A percentile compares a stretch with the other conserved stretches of the same genome.
phyloP scores from a whole-genome alignment of 306 rosid genomes.

The Cicer yamashitae region DNA sequence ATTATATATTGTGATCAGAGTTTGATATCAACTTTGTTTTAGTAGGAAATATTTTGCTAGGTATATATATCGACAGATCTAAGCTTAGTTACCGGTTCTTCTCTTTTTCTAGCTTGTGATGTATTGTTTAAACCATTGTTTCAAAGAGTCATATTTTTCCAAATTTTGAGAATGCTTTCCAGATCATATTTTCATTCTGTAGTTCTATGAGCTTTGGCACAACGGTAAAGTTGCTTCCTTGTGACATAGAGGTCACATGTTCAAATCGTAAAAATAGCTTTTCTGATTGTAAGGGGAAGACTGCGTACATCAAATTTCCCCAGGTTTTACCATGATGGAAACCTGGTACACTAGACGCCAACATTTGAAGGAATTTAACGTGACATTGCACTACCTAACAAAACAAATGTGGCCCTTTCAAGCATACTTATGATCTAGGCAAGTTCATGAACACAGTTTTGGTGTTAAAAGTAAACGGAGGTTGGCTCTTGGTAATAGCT shows the following conservation, averaged over 20 bases:
- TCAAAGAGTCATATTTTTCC: slow-evolving; percentile 5
- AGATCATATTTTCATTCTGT: slow-evolving; percentile 2
- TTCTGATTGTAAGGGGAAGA: not conserved
- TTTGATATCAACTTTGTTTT: slow-evolving; percentile 35
- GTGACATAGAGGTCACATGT: not conserved
- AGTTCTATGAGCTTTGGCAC: not conserved
- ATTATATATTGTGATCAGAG: slow-evolving; percentile 30
- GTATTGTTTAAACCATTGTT: slow-evolving; percentile 32
- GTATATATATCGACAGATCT: slow-evolving; percentile 44
- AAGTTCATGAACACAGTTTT: no score
- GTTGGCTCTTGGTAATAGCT: not conserved
- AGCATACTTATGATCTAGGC: no score
- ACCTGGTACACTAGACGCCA: not conserved
- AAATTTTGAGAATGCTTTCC: slow-evolving; percentile 17
- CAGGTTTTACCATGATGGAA: not conserved
- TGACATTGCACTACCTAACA: not conserved
- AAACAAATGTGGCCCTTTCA: no score
- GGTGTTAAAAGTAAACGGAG: no score
- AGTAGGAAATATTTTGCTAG: slow-evolving; percentile 34
- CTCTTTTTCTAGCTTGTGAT: slow-evolving; percentile 22
- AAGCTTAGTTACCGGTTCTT: slow-evolving; percentile 25
- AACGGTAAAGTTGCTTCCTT: not conserved
- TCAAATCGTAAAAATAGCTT: not conserved
- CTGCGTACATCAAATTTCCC: not conserved
- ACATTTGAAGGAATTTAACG: not conserved